Evolutionary conservation across 2,329 filamentous ascomycete species (phyloP), one percentile per base, ranked within the genome.

Genomic region (Talaromyces albobiverticillius): DNA sequence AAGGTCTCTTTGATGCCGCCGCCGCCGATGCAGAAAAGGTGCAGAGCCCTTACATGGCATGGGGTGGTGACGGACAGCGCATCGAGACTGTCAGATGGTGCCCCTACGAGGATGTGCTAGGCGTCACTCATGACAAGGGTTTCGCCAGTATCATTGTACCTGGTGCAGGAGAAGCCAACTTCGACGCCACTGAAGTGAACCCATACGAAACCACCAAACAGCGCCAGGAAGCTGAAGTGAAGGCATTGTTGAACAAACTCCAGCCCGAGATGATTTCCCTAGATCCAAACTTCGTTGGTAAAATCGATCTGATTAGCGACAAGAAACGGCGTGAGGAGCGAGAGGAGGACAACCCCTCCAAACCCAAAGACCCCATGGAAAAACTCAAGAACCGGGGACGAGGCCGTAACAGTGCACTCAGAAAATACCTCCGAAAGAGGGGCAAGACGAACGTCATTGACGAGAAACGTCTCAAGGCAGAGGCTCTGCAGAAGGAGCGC

Each of bases 261-360:
- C 85, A 92, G 65, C 93, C 94, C 3, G 93, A 96, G 67, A 99
- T 97, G 90, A 99, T 99, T 59, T 89, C 90, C 1, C 79, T 99
- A 20, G 87, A 99, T 68, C 93, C 94, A 62, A 88, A 94, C 71
- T 95, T 91, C 67, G 84, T 99, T 63, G 94, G 94, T 53, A 90
- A 86, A 62, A 79, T 99, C 29, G 92, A 99, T 68, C 78, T 91
- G 54, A 83, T 89, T 48, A 90, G 87, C 32, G 85, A 92, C 57
- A 82, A 89, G 75, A 86, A 94, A 76, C 81, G 87, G 46, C 81
- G 85, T 65, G 85, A 84, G 23, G 90, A 95, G 65, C 85, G 83
- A 66, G 88, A 95, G 67, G 80, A 95, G 38, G 93, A 97, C 62
- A 80, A n/a, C n/a, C n/a, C n/a, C n/a, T n/a, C 83, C 8, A 86